Base-by-base conservation (phyloP, 192 early-diverging fungal species). In the Thamnidium elegans region DNA sequence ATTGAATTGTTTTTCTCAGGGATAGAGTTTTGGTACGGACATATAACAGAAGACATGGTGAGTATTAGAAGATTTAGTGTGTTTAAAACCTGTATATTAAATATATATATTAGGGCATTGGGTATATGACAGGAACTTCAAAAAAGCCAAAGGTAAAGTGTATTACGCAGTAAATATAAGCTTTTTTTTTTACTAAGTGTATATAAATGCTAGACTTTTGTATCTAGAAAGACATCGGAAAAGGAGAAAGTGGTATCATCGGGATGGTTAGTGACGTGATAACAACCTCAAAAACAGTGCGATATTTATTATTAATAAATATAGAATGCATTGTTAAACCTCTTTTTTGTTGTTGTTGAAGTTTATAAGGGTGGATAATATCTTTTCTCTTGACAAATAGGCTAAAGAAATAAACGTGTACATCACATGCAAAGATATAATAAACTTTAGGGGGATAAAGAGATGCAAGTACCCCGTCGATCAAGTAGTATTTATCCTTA, bases 11-110 rank as follows among this genome's bases (percentile, higher is more conserved):
- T 20, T 52, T 51, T 6, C 43, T 11, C 34, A 32, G 67, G 55
- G 30, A 64, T 81, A 53, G 91, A 93, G 55, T 77, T 90, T 39
- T 84, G 84, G 50, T 79, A 80, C 67, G 87, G 82, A 0, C 89
- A 93, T 68, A 88, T 90, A 4, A 91, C 91, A 3, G 68, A 80
- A 20, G 85, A 84, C 50, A 91, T 93, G 88, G 87, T 85, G 3
- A 43, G 5, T 39, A 6, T 39, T n/a, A n/a, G n/a, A n/a, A n/a
- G n/a, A n/a, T 39, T 55, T 11, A 20, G 13, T 31, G 31, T 14
- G n/a, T 23, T 61, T 1, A 21, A 31, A 3, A 3, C 8, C 3
- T 19, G 46, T 42, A 15, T 21, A 55, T 23, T 44, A 26, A 14
- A 34, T 17, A 17, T 58, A 0, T 42, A 14, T 58, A 3, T 30